These are phyloP conservation scores for Paspalum vaginatum DNA, from an alignment of 176 grass and related monocot genomes.

Conservation along the genomic window DNA sequence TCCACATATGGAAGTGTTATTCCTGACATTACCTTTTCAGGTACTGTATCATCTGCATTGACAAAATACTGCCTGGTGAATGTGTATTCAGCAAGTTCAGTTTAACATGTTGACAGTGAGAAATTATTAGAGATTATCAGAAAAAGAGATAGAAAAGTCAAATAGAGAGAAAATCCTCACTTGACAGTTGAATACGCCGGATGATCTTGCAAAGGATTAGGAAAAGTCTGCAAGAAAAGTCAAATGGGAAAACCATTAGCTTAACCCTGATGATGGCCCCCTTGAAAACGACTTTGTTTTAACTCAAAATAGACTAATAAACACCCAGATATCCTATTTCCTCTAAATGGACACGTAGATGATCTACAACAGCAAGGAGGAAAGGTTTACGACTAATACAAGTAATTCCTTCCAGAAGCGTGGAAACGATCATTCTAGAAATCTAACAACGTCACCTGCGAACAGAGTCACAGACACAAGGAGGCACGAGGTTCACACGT, in stretches of 20 bases:
- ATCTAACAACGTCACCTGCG: neutral
- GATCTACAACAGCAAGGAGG: constrained; percentile 7
- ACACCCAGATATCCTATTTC: neutral
- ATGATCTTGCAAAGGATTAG: constrained; percentile 89
- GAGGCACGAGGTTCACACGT: constrained; percentile 6
- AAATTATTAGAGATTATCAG: neutral
- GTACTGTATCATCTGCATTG: constrained; percentile 88
- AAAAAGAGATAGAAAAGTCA: constrained; percentile 4
- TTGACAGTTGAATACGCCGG: constrained; percentile 91
- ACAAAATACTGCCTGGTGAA: constrained; percentile 92
- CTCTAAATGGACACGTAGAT: constrained; percentile 23
- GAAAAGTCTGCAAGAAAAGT: constrained; percentile 67
- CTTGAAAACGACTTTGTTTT: constrained; percentile 29
- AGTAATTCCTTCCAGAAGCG: constrained; percentile 10
- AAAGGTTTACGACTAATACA: constrained; percentile 17
- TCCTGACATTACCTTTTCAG: constrained; percentile 62
- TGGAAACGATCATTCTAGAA: neutral
- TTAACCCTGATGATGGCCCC: constrained; percentile 25
- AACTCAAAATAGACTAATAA: constrained; percentile 5
- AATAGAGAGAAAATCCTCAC: constrained; percentile 57
- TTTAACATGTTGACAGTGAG: constrained; percentile 10
- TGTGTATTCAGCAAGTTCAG: constrained; percentile 36
- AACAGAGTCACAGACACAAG: constrained; percentile 20
- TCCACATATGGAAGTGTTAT: neutral
- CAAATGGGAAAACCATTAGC: constrained; percentile 42